Conservation (phyloP, 106 monocot species). For the Allium sativum region DNA sequence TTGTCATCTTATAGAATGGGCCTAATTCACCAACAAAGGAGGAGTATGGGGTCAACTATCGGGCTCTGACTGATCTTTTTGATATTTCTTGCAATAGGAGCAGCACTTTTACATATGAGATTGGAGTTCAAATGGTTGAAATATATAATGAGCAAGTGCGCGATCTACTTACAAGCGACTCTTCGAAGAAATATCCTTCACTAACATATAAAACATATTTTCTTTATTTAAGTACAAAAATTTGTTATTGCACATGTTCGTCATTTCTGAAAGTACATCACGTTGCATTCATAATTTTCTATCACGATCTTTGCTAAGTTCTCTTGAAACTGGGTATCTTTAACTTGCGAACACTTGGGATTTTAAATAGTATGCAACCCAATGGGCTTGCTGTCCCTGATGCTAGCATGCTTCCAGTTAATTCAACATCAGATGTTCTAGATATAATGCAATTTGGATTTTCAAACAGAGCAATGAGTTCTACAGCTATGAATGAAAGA, state of each 20-base stretch:
- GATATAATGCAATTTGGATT: conserved; percentile 75
- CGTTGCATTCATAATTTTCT: neutral
- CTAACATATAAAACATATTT: neutral
- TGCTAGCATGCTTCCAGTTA: conserved; percentile 75
- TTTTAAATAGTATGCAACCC: conserved; percentile 72
- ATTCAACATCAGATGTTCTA: conserved; percentile 79
- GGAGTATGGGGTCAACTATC: conserved; percentile 87
- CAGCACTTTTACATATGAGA: conserved; percentile 61
- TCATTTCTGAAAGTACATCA: neutral
- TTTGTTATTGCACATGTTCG: neutral
- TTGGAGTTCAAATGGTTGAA: conserved; percentile 95
- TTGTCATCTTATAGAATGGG: conserved; percentile 47
- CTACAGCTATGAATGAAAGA: conserved; percentile 93
- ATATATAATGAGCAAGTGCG: conserved; percentile 99
- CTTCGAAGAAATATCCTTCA: conserved; percentile 77
- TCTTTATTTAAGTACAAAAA: neutral
- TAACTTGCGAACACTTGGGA: conserved; percentile 71
- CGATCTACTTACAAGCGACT: conserved; percentile 73
- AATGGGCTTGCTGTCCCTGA: conserved; percentile 93
- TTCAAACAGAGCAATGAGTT: conserved; percentile 75
- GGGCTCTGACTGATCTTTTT: conserved; percentile 83
- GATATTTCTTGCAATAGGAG: conserved; percentile 53
- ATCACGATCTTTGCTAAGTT: neutral
- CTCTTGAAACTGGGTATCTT: conserved; percentile 17
- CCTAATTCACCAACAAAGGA: conserved; percentile 57